phyloP scores from a whole-genome alignment of 805 yeast genomes.

The Candida nemodendra region DNA sequence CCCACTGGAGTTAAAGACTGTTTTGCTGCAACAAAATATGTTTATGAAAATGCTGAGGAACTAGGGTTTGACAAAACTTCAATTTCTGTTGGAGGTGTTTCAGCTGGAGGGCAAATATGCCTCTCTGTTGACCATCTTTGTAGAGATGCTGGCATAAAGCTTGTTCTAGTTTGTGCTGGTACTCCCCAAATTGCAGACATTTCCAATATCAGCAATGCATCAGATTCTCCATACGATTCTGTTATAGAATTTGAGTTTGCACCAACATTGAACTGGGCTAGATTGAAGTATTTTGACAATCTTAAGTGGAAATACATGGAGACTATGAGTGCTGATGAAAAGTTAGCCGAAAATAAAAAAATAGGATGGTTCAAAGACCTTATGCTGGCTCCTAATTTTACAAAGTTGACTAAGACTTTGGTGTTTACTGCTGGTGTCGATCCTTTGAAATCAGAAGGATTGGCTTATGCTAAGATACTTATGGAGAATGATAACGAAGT shows the following conservation, averaged over 20 bases:
- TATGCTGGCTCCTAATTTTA: slow-evolving; percentile 30
- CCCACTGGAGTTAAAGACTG: slow-evolving; percentile 32
- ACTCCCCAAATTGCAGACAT: slow-evolving; percentile 35
- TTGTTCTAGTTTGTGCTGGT: slow-evolving; percentile 30
- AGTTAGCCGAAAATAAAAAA: slow-evolving; percentile 18
- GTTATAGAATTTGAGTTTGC: slow-evolving; percentile 32
- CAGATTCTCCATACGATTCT: slow-evolving; percentile 30
- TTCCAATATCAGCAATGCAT: slow-evolving; percentile 21
- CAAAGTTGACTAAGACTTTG: slow-evolving; percentile 28
- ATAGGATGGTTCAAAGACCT: slow-evolving; percentile 33
- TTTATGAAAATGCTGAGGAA: slow-evolving; percentile 22
- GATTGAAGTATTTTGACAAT: slow-evolving; percentile 31
- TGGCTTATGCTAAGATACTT: slow-evolving; percentile 30
- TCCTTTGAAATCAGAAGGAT: slow-evolving; percentile 35
- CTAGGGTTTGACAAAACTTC: slow-evolving; percentile 21
- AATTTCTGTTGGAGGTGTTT: slow-evolving; percentile 29
- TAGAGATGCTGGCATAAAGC: slow-evolving; percentile 25
- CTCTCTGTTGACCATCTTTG: slow-evolving; percentile 31
- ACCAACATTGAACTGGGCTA: slow-evolving; percentile 34
- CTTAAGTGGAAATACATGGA: slow-evolving; percentile 29
- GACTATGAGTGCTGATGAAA: slow-evolving; percentile 17
- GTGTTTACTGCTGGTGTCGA: slow-evolving; percentile 35
- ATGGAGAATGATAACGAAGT: slow-evolving; percentile 29
- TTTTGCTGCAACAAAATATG: slow-evolving; percentile 29
- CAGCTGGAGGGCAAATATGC: slow-evolving; percentile 28